Base-by-base conservation (phyloP, 2,329 filamentous ascomycete genomes). In the Penicillium polonicum region DNA sequence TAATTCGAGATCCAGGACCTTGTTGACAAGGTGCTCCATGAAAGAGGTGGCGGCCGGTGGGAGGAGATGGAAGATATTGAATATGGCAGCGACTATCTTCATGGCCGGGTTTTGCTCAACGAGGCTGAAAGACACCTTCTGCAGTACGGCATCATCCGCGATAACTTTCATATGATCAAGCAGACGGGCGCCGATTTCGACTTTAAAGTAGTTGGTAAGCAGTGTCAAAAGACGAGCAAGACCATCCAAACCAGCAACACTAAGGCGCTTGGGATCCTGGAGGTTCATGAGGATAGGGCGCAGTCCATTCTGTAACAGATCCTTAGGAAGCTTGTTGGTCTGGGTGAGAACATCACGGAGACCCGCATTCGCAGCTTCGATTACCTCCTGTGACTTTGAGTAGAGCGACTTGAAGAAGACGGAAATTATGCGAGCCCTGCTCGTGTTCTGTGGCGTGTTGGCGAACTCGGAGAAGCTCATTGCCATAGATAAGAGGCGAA, bases 331-430 rank as follows among this genome's bases (percentile, higher is more conserved):
- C 72, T 97, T 96, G 67, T 90, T 91, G 0, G 90, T 95, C 56
- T 94, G 89, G 2, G 88, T 87, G 6, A 99, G 82, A 9, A 97
- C 92, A 25, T 90, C 89, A 68, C 91, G 92, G 57, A 99, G 76
- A 4, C 93, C 93, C 61, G 91, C 88, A 70, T 97, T 96, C 7
- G 95, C 94, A 5, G 94, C 93, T 58, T 94, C 90, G 52, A 97
- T 95, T 2, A 96, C 96, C 41, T 92, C 90, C 46, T 89, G 88
- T 4, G 92, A 95, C 70, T 95, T 92, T 0, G 91, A 93, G 74
- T 99, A 99, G 1, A 99, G 81, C 38, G 91, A 95, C 71, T 97
- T 97, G 83, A 99, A 99, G 78, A 99, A 99, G 1, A 97, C 92
- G 0, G 90, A 87, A 19, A 99, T 92, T 48, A 97, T 96, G 44